Percentiles rank a stretch among this genome's conserved stretches.
These are phyloP conservation scores for Backusella mclennaniae DNA, from an alignment of 192 early-diverging fungal genomes.

Conservation along the genomic window DNA sequence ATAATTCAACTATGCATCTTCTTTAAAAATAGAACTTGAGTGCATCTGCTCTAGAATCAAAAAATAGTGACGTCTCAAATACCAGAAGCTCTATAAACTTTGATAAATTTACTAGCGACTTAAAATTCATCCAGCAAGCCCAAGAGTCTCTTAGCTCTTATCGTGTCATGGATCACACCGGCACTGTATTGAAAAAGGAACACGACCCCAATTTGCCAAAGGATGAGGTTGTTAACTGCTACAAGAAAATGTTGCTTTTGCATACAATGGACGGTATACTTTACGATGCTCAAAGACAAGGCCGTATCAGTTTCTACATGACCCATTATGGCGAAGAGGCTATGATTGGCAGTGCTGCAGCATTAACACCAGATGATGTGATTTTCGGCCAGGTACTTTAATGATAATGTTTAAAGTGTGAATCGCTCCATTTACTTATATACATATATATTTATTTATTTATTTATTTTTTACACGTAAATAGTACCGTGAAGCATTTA, in stretches of 20 bases:
- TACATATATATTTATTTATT: neutral
- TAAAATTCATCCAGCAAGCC: slow-evolving; percentile 52
- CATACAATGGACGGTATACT: slow-evolving; percentile 93
- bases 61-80: neutral
- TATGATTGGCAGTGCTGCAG: slow-evolving; percentile 88
- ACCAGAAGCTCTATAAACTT: neutral
- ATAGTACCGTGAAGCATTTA: slow-evolving; percentile 95
- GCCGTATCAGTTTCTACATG: slow-evolving; percentile 99
- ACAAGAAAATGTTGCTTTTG: slow-evolving; percentile 87
- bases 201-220: slow-evolving; percentile 73
- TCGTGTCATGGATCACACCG: slow-evolving; percentile 89
- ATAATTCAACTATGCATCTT: neutral
- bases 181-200: slow-evolving; percentile 66
- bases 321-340: slow-evolving; percentile 99
- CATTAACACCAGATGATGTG: slow-evolving; percentile 79
- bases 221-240: slow-evolving; percentile 68
- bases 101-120: slow-evolving; percentile 16
- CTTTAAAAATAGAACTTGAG: neutral
- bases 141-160: slow-evolving; percentile 84
- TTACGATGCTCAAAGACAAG: slow-evolving; percentile 98
- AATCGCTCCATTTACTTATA: neutral
- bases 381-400: slow-evolving; percentile 84
- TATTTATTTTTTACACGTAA: slow-evolving; percentile 1
- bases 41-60: neutral
- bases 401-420: neutral